These are phyloP conservation scores for Mucor saturninus DNA, from an alignment of 371 early-diverging fungal genomes.

Conservation along the genomic window DNA sequence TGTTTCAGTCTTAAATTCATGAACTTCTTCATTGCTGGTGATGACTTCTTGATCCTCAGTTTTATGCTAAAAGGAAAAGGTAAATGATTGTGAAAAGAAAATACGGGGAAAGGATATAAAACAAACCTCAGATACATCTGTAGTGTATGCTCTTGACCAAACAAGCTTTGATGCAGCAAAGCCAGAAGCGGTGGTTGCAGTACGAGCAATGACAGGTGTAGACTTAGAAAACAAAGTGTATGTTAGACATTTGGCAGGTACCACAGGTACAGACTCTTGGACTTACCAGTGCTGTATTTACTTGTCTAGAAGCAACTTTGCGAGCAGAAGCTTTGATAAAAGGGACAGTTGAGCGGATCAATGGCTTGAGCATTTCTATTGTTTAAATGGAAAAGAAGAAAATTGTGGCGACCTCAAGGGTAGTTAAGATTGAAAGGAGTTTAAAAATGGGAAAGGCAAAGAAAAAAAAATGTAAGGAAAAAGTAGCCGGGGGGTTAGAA, in stretches of 20 bases:
- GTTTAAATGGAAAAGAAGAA: constrained; percentile 7
- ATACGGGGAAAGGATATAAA: not conserved
- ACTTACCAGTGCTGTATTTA: constrained; percentile 21
- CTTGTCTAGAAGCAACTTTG: constrained; percentile 2
- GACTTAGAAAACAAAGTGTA: constrained; percentile 7
- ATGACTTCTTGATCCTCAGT: constrained; percentile 33
- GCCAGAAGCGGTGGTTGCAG: constrained; percentile 9
- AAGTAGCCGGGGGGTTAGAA: constrained; percentile 1
- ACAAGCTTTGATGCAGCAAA: constrained; percentile 1
- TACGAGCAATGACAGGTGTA: constrained; percentile 9
- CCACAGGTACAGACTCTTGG: not conserved
- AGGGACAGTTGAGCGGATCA: constrained; percentile 28
- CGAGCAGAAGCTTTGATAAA: constrained; percentile 25
- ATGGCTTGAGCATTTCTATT: constrained; percentile 29
- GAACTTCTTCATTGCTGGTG: constrained; percentile 49
- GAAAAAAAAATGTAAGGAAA: too few relatives aligned
- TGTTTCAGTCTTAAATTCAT: constrained; percentile 86
- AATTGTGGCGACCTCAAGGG: not conserved
- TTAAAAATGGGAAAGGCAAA: not conserved
- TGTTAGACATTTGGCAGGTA: constrained; percentile 12
- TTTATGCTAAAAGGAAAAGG: not conserved
- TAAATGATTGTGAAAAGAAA: not conserved
- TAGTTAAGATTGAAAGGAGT: not conserved
- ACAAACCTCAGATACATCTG: constrained; percentile 13
- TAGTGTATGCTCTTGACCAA: constrained; percentile 15